A percentile compares a stretch with the other conserved stretches of the same genome.
Conservation (phyloP, 139 green algal genomes). For the Nannochloris sp. region DNA sequence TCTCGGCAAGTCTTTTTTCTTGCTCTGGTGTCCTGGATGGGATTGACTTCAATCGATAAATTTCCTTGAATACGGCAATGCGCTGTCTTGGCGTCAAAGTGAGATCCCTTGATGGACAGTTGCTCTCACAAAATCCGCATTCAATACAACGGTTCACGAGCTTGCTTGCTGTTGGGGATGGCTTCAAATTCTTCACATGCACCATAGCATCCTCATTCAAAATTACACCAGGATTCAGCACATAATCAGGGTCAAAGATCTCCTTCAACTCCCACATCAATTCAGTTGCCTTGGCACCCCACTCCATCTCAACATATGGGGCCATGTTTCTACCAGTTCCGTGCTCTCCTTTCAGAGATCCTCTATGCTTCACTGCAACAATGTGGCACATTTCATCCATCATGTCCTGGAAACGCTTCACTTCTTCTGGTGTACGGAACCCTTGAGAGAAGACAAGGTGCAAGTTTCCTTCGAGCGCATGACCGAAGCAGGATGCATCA, state of each 20-base stretch:
- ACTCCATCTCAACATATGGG: slow-evolving; percentile 98
- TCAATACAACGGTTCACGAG: slow-evolving; percentile 93
- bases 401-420: slow-evolving; percentile 87
- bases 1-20: slow-evolving; percentile 55
- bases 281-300: slow-evolving; percentile 81
- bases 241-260: slow-evolving; percentile 85
- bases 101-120: slow-evolving; percentile 88
- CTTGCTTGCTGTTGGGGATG: slow-evolving; percentile 57
- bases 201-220: slow-evolving; percentile 68
- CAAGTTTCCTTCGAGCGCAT: slow-evolving; percentile 96
- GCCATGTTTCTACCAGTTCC: slow-evolving; percentile 91
- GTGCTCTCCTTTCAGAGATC: slow-evolving; percentile 89
- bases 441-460: slow-evolving; percentile 92
- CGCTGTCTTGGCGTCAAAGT: slow-evolving; percentile 90
- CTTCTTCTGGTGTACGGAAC: slow-evolving; percentile 85
- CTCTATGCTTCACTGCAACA: slow-evolving; percentile 89
- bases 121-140: slow-evolving; percentile 97
- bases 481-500: slow-evolving; percentile 91
- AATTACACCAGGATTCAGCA: slow-evolving; percentile 87
- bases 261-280: slow-evolving; percentile 98
- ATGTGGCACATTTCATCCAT: slow-evolving; percentile 98
- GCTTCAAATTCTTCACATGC: slow-evolving; percentile 87
- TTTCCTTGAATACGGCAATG: slow-evolving; percentile 87
- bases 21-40: slow-evolving; percentile 31
- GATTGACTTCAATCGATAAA: slow-evolving; percentile 59